Evolutionary conservation across 2,329 filamentous ascomycete genomes (phyloP).

Genomic region (Trichophyton benhamiae): DNA sequence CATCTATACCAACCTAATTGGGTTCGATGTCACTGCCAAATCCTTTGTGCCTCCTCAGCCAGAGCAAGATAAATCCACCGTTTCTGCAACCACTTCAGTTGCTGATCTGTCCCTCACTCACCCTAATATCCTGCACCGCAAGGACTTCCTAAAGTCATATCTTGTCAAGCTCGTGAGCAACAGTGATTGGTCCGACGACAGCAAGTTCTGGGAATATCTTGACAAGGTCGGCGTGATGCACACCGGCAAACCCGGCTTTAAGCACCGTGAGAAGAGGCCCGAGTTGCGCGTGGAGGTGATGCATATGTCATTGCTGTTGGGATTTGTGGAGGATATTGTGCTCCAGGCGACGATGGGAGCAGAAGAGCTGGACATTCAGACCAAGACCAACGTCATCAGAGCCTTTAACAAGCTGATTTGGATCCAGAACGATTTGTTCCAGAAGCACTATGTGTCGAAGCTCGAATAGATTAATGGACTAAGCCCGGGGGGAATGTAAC

Average conservation of each 20-base stretch:
- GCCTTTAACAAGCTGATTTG: constrained; percentile 22
- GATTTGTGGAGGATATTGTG: constrained; percentile 20
- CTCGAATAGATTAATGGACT: constrained; percentile 6
- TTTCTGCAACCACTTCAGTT: constrained; percentile 6
- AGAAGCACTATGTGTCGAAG: constrained; percentile 17
- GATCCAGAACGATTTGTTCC: constrained; percentile 24
- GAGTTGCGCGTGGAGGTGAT: constrained; percentile 20
- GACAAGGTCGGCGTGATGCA: constrained; percentile 22
- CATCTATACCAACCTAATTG: constrained; percentile 21
- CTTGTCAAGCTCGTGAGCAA: constrained; percentile 20
- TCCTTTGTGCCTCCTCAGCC: constrained; percentile 19
- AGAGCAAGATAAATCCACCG: constrained; percentile 9
- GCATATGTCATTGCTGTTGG: constrained; percentile 19
- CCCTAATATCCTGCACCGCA: constrained; percentile 20
- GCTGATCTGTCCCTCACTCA: constrained; percentile 17
- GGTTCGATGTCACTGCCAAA: constrained; percentile 22
- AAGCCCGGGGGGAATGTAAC: neutral
- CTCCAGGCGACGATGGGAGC: constrained; percentile 19
- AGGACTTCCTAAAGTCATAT: constrained; percentile 21
- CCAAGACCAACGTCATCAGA: constrained; percentile 16
- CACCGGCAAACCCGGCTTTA: constrained; percentile 20
- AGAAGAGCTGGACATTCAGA: constrained; percentile 17
- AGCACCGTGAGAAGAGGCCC: constrained; percentile 17
- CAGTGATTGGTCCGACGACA: constrained; percentile 20
- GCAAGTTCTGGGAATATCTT: constrained; percentile 20